Evolutionary conservation across 164 flowering plant genomes (phyloP), one percentile per base, ranked within the genome.

Genomic region (Liquidambar formosana): DNA sequence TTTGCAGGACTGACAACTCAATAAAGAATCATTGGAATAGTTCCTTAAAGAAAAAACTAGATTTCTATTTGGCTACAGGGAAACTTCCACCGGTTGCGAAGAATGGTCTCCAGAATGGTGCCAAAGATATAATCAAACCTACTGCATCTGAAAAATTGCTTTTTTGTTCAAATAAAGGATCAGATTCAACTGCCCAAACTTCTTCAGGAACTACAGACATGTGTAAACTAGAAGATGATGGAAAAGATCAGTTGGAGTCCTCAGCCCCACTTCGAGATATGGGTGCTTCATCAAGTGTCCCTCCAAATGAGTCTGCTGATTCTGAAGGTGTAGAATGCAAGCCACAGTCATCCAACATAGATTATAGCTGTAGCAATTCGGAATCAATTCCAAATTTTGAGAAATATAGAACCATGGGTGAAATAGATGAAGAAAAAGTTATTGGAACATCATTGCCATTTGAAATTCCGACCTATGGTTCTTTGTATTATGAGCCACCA

Each of bases 21-120:
- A 96, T 93, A 75, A 93, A 93, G 86, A 96, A 96, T 79, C 99
- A 93, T 76, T 96, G 98, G 99, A 93, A 93, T 79, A 96, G 98
- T 77, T 93, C 97, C 63, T 78, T 96, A 73, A 93, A 87, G 90
- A 91, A 92, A 73, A 90, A 93, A 74, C 57, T 89, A 56, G 95
- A 90, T 73, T 89, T 88, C 76, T 90, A 89, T 72, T 61, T 87
- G 78, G 87, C 84, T 47, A 87, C 91, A 33, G 98, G 94, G 53
- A 81, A 81, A 61, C 91, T 90, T 70, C 94, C 87, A 9, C 86
- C 92, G 23, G 78, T 66, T 71, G 56, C 82, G 16, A 90, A 81
- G 68, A 82, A 60, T 71, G 78, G 71, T 38, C 48, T 70, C 47
- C 86, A 74, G 72, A 78, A 73, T 77, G 80, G 77, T 59, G 69